Evolutionary conservation across 257 asterid genomes (phyloP).

Genomic region (Craterostigma plantagineum): DNA sequence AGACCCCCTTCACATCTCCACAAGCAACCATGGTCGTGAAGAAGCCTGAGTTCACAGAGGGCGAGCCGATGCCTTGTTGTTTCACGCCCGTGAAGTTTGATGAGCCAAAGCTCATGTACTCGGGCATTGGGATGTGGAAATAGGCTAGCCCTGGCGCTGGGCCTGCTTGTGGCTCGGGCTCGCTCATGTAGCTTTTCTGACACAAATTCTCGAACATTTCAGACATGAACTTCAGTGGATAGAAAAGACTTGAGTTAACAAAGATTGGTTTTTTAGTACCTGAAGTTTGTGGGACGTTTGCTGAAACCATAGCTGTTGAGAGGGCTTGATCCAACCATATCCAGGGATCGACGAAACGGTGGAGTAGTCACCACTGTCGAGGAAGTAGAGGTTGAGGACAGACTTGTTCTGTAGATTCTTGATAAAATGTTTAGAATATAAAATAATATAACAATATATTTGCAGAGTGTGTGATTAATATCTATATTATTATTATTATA

Average conservation of each 20-base stretch:
- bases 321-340: slow-evolving; percentile 83
- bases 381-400: slow-evolving; percentile 62
- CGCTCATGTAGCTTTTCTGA: slow-evolving; percentile 42
- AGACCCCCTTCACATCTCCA: slow-evolving; percentile 88
- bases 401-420: slow-evolving; percentile 43
- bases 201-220: neutral
- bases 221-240: neutral
- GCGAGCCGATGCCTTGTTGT: slow-evolving; percentile 85
- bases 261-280: slow-evolving; percentile 25
- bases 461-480: too few relatives aligned
- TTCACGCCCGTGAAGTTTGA: slow-evolving; percentile 62
- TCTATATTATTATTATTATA: too few relatives aligned
- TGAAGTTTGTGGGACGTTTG: slow-evolving; percentile 41
- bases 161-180: slow-evolving; percentile 46
- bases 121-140: slow-evolving; percentile 93
- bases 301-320: slow-evolving; percentile 87
- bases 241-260: neutral
- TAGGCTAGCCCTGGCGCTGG: slow-evolving; percentile 75
- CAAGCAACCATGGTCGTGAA: slow-evolving; percentile 69
- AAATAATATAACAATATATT: too few relatives aligned
- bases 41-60: slow-evolving; percentile 72
- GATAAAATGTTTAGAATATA: too few relatives aligned
- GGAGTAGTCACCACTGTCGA: slow-evolving; percentile 91
- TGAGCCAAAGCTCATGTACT: slow-evolving; percentile 58
- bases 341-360: slow-evolving; percentile 65